Percentiles rank a stretch among this genome's conserved stretches.
Conservation (phyloP, 345 rosid genomes). For the Eucalyptus regnans region DNA sequence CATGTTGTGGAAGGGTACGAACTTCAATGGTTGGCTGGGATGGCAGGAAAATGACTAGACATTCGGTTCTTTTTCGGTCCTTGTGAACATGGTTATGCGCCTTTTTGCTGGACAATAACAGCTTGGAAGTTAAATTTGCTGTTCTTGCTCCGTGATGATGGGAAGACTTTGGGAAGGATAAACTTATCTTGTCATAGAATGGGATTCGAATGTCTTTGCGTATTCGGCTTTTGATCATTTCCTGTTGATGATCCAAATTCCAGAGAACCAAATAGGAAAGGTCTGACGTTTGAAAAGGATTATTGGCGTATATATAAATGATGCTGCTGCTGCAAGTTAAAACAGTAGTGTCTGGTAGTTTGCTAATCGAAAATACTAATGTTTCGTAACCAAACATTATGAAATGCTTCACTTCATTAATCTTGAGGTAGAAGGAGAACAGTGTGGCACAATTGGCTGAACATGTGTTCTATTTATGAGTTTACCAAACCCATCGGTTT, state of each 20-base stretch:
- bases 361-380: not conserved
- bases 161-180: not conserved
- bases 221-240: not conserved
- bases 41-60: not conserved
- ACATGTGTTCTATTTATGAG: not conserved
- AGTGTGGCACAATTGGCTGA: not conserved
- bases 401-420: not conserved
- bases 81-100: not conserved
- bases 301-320: not conserved
- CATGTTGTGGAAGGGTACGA: not conserved
- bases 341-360: not conserved
- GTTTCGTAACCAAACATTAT: not conserved
- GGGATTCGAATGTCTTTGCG: not conserved
- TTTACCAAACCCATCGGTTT: not conserved
- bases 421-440: not conserved
- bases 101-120: not conserved
- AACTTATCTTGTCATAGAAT: not conserved
- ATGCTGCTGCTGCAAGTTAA: not conserved
- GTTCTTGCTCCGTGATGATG: not conserved
- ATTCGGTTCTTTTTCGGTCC: not conserved
- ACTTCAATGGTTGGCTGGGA: not conserved
- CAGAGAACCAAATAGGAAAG: not conserved
- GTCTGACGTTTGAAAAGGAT: not conserved
- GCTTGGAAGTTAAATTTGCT: not conserved
- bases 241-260: not conserved